Percentiles rank a stretch among this genome's conserved stretches.
phyloP scores from a whole-genome alignment of 139 green algal species.

The Tetradesmus obliquus region DNA sequence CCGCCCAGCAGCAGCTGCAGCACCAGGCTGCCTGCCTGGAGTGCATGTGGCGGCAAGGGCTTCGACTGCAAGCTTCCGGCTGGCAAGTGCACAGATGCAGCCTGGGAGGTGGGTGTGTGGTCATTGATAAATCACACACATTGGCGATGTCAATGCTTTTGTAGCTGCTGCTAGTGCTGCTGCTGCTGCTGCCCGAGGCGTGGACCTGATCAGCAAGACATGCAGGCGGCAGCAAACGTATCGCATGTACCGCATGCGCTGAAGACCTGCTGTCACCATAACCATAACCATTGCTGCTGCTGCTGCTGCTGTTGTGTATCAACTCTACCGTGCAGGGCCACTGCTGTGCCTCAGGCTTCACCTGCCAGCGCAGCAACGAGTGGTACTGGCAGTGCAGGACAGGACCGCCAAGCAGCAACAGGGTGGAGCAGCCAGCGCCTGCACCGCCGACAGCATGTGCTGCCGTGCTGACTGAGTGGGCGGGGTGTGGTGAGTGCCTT shows the following conservation, averaged over 20 bases:
- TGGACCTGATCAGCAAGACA: too few species aligned
- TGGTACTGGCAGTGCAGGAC: neutral
- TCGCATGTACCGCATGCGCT: too few species aligned
- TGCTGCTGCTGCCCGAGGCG: too few species aligned
- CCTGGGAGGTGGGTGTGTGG: neutral
- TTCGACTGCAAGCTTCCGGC: neutral
- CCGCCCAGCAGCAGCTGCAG: neutral
- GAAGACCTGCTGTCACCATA: too few species aligned
- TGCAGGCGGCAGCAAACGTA: too few species aligned
- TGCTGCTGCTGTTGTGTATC: too few species aligned
- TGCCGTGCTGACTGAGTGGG: neutral
- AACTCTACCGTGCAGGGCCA: neutral
- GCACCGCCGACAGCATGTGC: neutral
- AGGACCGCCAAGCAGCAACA: neutral
- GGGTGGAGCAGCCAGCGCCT: neutral
- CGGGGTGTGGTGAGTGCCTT: neutral
- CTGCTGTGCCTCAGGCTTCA: neutral
- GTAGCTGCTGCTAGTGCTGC: neutral
- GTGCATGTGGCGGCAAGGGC: neutral
- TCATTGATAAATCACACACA: too few species aligned
- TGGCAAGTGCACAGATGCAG: neutral
- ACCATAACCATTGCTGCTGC: neutral
- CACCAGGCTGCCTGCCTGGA: neutral
- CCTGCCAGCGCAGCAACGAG: neutral
- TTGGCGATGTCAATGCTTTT: neutral